These are phyloP conservation scores for Pythium plurisporium DNA, from an alignment of 352 stramenopile genomes.

Conservation along the genomic window DNA sequence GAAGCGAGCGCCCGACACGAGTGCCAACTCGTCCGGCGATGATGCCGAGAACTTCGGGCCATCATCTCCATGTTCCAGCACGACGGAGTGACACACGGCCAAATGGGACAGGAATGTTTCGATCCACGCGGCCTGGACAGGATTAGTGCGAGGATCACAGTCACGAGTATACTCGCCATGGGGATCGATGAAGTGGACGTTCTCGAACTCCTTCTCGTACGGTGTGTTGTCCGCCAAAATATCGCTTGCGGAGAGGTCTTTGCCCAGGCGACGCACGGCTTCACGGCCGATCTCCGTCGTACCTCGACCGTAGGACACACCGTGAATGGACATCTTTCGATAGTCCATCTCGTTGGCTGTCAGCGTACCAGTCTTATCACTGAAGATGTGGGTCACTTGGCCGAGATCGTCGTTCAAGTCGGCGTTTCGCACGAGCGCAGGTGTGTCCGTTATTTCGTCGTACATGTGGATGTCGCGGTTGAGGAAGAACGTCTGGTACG, in stretches of 20 bases:
- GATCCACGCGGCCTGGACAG: conserved; percentile 48
- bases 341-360: conserved; percentile 95
- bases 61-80: conserved; percentile 55
- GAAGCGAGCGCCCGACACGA: conserved; percentile 66
- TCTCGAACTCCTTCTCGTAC: conserved; percentile 44
- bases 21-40: conserved; percentile 73
- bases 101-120: conserved; percentile 83
- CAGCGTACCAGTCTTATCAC: conserved; percentile 95
- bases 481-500: conserved; percentile 94
- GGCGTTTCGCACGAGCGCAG: conserved; percentile 69
- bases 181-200: conserved; percentile 81
- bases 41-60: conserved; percentile 77
- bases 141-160: conserved; percentile 34
- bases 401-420: conserved; percentile 91
- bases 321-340: conserved; percentile 89
- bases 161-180: conserved; percentile 58
- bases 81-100: conserved; percentile 74
- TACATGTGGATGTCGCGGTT: conserved; percentile 91
- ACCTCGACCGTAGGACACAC: conserved; percentile 72
- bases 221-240: conserved; percentile 52
- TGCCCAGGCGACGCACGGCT: conserved; percentile 61
- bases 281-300: conserved; percentile 84
- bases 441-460: conserved; percentile 86
- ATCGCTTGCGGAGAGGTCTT: conserved; percentile 86
- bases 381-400: conserved; percentile 90